Percentiles rank a stretch among this genome's conserved stretches.
These are phyloP conservation scores for Ophiocordyceps camponoti-saundersi DNA, from an alignment of 2,329 filamentous ascomycete genomes.

Conservation along the genomic window DNA sequence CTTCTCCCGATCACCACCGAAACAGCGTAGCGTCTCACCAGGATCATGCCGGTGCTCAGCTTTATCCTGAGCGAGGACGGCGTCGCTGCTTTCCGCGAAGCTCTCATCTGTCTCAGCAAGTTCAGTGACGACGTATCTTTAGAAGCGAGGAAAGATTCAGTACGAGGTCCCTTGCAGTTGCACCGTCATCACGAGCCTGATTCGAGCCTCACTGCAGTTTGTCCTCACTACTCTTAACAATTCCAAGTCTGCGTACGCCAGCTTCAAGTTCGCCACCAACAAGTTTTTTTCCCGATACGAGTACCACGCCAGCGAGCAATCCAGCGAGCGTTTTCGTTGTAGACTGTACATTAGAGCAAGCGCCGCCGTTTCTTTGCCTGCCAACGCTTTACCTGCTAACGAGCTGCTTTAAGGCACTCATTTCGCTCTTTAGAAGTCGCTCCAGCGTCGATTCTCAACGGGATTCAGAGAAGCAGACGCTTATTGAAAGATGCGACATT, in stretches of 20 bases:
- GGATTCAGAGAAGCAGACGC: slow-evolving; percentile 46
- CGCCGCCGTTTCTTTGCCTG: neutral
- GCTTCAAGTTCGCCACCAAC: slow-evolving; percentile 47
- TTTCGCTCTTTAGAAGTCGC: slow-evolving; percentile 59
- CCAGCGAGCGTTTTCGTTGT: slow-evolving; percentile 51
- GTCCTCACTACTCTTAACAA: slow-evolving; percentile 59
- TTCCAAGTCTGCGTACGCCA: slow-evolving; percentile 67
- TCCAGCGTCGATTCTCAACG: slow-evolving; percentile 36
- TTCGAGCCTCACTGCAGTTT: slow-evolving; percentile 28
- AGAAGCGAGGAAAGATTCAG: slow-evolving; percentile 53
- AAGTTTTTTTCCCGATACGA: slow-evolving; percentile 60
- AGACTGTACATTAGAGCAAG: slow-evolving; percentile 54
- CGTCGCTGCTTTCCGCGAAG: slow-evolving; percentile 53
- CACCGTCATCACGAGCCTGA: neutral
- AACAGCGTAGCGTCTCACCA: neutral
- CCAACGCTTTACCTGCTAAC: too few species aligned
- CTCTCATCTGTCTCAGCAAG: slow-evolving; percentile 57
- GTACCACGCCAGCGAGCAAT: slow-evolving; percentile 36
- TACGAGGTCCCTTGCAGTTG: slow-evolving; percentile 12
- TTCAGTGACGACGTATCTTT: slow-evolving; percentile 67
- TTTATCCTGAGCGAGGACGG: slow-evolving; percentile 63
- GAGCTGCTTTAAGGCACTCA: slow-evolving; percentile 31
- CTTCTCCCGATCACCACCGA: neutral
- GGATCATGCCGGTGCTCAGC: slow-evolving; percentile 43
- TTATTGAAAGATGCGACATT: slow-evolving; percentile 60